phyloP scores from a whole-genome alignment of 371 early-diverging fungal species.

The Paraphysoderma sedebokerense region DNA sequence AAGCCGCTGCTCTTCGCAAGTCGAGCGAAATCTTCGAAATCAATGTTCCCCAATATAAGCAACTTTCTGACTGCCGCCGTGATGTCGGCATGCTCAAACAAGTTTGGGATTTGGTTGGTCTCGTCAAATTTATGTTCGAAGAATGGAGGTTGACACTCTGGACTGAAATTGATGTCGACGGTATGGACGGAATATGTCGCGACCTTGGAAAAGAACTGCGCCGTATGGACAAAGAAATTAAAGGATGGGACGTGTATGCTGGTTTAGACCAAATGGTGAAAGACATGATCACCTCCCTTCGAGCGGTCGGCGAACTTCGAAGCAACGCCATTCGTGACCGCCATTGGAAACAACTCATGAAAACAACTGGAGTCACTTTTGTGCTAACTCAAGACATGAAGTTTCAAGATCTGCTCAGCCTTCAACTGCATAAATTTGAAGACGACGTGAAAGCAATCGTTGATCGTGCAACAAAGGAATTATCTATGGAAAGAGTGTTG shows the following conservation, averaged over 20 bases:
- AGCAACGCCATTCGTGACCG: conserved; percentile 38
- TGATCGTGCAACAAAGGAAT: conserved; percentile 39
- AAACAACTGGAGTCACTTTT: conserved; percentile 40
- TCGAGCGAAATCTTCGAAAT: conserved; percentile 42
- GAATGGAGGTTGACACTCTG: conserved; percentile 36
- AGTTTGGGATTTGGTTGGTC: conserved; percentile 37
- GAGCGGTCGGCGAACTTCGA: conserved; percentile 40
- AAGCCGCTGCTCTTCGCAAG: conserved; percentile 23
- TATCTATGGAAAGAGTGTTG: conserved; percentile 41
- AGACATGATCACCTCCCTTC: conserved; percentile 38
- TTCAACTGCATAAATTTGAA: conserved; percentile 41
- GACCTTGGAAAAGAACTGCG: conserved; percentile 37
- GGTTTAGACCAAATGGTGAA: conserved; percentile 43
- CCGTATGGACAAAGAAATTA: conserved; percentile 43
- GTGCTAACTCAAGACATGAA: conserved; percentile 38
- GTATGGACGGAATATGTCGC: conserved; percentile 33
- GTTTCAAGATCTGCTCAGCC: conserved; percentile 36
- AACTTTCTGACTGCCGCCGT: conserved; percentile 35
- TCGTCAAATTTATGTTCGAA: conserved; percentile 35
- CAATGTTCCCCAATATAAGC: conserved; percentile 29
- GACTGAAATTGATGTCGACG: conserved; percentile 39
- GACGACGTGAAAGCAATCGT: conserved; percentile 45
- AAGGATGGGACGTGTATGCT: conserved; percentile 41
- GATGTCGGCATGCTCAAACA: conserved; percentile 39
- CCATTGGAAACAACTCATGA: conserved; percentile 49